These are phyloP conservation scores for Camellia japonica DNA, from an alignment of 148 eudicot species.

Conservation along the genomic window DNA sequence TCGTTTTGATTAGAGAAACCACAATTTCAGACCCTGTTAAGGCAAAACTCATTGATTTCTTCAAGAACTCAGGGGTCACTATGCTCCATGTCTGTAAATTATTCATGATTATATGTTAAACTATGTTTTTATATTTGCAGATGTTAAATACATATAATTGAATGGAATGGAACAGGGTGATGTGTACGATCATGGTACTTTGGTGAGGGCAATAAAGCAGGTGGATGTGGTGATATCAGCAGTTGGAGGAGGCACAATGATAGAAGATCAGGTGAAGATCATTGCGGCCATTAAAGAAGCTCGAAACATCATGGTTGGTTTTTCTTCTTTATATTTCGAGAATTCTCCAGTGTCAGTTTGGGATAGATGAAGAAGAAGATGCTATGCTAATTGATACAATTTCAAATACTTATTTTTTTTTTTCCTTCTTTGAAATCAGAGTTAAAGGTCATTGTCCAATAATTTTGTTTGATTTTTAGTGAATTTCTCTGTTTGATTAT, in stretches of 20 bases:
- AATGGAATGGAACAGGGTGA: constrained; percentile 21
- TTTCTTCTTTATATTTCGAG: not conserved
- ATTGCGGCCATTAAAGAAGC: constrained; percentile 31
- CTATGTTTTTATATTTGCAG: too few relatives aligned
- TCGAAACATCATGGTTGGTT: constrained; percentile 21
- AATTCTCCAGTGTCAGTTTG: too few relatives aligned
- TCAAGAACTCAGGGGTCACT: constrained; percentile 40
- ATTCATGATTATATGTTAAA: not conserved
- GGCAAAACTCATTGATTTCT: constrained; percentile 32
- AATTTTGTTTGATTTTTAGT: too few relatives aligned
- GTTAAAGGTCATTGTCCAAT: too few relatives aligned
- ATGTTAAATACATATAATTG: too few relatives aligned
- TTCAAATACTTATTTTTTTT: too few relatives aligned
- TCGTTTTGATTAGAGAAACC: constrained; percentile 41
- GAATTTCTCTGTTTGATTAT: too few relatives aligned
- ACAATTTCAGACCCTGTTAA: constrained; percentile 37
- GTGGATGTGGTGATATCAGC: constrained; percentile 33
- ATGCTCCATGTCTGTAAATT: constrained; percentile 35
- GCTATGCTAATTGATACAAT: too few relatives aligned
- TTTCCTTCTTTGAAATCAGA: too few relatives aligned
- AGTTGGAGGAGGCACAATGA: constrained; percentile 7
- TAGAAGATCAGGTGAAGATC: constrained; percentile 25
- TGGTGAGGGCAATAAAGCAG: constrained; percentile 28
- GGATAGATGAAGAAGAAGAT: too few relatives aligned
- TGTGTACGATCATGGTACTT: constrained; percentile 23